Conservation (phyloP, 2,329 filamentous ascomycete species). For the Bipolaris sorokiniana region DNA sequence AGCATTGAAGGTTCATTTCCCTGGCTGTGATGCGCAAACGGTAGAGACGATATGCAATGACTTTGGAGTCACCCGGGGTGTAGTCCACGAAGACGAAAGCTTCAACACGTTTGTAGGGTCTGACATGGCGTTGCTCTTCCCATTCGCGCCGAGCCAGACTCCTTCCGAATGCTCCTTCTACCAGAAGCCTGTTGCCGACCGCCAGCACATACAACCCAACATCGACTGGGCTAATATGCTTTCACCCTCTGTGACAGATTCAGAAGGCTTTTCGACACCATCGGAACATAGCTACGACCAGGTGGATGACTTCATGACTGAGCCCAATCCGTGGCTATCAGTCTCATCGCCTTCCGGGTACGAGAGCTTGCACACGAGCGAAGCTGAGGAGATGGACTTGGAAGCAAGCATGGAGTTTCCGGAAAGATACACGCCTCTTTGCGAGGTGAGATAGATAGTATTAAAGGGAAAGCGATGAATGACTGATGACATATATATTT, state of each 20-base stretch:
- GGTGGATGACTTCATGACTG: conserved; percentile 48
- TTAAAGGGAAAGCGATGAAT: conserved; percentile 9
- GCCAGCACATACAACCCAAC: conserved; percentile 46
- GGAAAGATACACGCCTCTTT: conserved; percentile 69
- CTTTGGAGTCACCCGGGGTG: conserved; percentile 79
- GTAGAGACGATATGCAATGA: conserved; percentile 87
- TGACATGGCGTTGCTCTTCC: conserved; percentile 79
- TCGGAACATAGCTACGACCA: conserved; percentile 49
- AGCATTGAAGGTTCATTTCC: conserved; percentile 81
- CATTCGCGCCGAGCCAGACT: conserved; percentile 73
- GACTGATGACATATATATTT: conserved; percentile 27
- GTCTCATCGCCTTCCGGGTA: conserved; percentile 58
- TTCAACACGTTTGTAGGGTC: conserved; percentile 73
- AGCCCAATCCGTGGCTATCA: conserved; percentile 61
- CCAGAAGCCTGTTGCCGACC: conserved; percentile 49
- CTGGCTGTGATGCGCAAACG: conserved; percentile 82
- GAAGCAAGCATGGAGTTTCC: conserved; percentile 63
- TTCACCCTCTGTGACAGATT: conserved; percentile 48
- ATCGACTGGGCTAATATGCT: conserved; percentile 66
- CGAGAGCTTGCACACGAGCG: conserved; percentile 63
- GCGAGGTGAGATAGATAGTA: conserved; percentile 54
- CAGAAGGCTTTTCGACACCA: conserved; percentile 49
- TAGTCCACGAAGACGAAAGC: conserved; percentile 77
- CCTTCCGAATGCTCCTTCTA: conserved; percentile 56
- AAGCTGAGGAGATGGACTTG: conserved; percentile 50